These are phyloP conservation scores for Mortierella sp. DNA, from an alignment of 371 early-diverging fungal species.

Conservation along the genomic window DNA sequence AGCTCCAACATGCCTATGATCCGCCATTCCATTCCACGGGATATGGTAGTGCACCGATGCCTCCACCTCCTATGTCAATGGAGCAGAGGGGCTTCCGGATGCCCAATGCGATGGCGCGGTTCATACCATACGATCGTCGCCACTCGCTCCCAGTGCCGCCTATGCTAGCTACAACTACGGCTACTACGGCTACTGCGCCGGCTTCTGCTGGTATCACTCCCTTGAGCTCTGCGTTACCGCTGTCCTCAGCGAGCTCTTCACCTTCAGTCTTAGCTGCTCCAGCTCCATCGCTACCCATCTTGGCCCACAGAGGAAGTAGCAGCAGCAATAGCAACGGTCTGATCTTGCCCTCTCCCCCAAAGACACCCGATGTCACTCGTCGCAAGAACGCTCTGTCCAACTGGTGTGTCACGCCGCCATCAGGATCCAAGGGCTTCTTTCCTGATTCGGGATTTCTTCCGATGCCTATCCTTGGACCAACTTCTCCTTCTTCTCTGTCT, in stretches of 20 bases:
- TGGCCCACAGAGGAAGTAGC: neutral
- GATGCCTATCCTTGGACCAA: neutral
- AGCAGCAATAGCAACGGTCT: slow-evolving; percentile 1
- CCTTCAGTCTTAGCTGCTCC: neutral
- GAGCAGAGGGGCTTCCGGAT: slow-evolving; percentile 4
- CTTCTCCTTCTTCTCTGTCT: neutral
- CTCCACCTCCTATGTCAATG: slow-evolving; percentile 10
- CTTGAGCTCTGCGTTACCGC: neutral
- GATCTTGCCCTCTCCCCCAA: slow-evolving; percentile 46
- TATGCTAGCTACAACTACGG: neutral
- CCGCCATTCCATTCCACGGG: neutral
- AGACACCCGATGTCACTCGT: slow-evolving; percentile 29
- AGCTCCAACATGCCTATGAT: neutral
- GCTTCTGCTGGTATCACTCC: neutral
- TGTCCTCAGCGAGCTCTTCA: neutral
- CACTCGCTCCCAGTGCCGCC: slow-evolving; percentile 37
- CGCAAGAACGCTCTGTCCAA: slow-evolving; percentile 31
- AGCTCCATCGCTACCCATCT: neutral
- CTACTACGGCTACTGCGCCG: neutral
- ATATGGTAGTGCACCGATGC: neutral
- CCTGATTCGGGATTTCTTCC: neutral
- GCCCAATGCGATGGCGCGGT: slow-evolving; percentile 31
- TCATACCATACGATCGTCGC: slow-evolving; percentile 47
- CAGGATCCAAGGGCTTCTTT: neutral
- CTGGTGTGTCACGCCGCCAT: slow-evolving; percentile 32